Percentiles rank a stretch among this genome's conserved stretches.
These are phyloP conservation scores for Leishmania tarentolae DNA, from an alignment of 208 protist genomes.

Conservation along the genomic window DNA sequence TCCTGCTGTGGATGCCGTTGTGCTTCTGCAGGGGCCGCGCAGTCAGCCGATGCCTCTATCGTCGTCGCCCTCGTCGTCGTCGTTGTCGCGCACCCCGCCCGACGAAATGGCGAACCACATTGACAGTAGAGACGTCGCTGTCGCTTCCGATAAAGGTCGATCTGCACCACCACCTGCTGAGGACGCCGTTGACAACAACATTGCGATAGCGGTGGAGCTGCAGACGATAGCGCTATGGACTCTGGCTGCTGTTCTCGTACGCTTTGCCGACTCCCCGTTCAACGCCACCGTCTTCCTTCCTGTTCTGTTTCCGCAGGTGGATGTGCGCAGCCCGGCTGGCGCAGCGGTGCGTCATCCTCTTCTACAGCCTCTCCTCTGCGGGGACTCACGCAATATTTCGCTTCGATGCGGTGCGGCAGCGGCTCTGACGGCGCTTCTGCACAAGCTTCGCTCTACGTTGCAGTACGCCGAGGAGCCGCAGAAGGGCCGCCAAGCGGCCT, in stretches of 20 bases:
- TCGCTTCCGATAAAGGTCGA: background rate
- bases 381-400: constrained; percentile 12
- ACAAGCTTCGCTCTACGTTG: constrained; percentile 60
- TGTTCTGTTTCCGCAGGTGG: constrained; percentile 67
- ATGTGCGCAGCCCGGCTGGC: constrained; percentile 36
- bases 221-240: constrained; percentile 47
- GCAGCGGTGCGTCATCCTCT: constrained; percentile 50
- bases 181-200: background rate
- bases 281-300: constrained; percentile 62
- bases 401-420: constrained; percentile 47
- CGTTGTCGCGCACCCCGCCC: no score
- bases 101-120: background rate
- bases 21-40: constrained; percentile 21
- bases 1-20: constrained; percentile 37
- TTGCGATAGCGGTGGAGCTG: constrained; percentile 27
- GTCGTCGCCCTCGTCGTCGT: no score
- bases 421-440: constrained; percentile 43
- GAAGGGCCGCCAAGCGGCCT: constrained; percentile 58
- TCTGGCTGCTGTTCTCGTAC: constrained; percentile 49
- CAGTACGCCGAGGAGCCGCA: constrained; percentile 80
- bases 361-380: constrained; percentile 69
- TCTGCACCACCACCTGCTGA: background rate
- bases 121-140: background rate
- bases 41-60: no score
- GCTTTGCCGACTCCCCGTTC: constrained; percentile 59